phyloP scores from a whole-genome alignment of 1,139 yeast genomes.

The Suhomyces bolitotheri region DNA sequence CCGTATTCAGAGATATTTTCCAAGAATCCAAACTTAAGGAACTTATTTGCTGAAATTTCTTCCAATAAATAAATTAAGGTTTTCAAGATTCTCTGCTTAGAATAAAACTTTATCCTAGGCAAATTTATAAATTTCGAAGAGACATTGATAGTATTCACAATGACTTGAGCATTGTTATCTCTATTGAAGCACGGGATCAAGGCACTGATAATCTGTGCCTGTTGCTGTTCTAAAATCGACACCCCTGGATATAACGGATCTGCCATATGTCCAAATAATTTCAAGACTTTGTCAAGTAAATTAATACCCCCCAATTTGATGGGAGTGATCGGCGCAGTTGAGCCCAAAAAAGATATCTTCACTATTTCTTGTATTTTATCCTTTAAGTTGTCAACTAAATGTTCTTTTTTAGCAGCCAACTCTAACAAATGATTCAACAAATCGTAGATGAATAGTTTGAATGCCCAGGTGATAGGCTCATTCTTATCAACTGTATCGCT shows the following conservation, averaged over 20 bases:
- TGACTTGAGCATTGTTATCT: conserved; percentile 72
- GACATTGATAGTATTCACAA: conserved; percentile 75
- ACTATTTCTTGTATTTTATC: conserved; percentile 68
- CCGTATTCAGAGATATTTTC: conserved; percentile 53
- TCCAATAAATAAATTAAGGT: conserved; percentile 69
- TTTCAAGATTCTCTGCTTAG: conserved; percentile 62
- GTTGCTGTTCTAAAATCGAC: conserved; percentile 84
- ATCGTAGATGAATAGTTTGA: conserved; percentile 60
- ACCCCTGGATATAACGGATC: conserved; percentile 77
- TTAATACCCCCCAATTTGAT: conserved; percentile 68
- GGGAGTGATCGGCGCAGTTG: conserved; percentile 66
- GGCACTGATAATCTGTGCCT: conserved; percentile 91
- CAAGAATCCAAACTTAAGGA: conserved; percentile 42
- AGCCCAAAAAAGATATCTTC: conserved; percentile 79
- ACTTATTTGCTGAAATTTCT: conserved; percentile 52
- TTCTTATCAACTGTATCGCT: conserved; percentile 37
- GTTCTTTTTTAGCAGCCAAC: conserved; percentile 41
- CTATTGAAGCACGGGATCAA: conserved; percentile 83
- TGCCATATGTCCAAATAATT: conserved; percentile 52
- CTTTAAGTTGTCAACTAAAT: conserved; percentile 44
- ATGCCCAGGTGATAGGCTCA: conserved; percentile 73
- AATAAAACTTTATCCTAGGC: conserved; percentile 47
- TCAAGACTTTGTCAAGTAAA: conserved; percentile 49
- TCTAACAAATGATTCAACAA: conserved; percentile 54
- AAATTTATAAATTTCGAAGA: conserved; percentile 71